Evolutionary conservation across 2,329 filamentous ascomycete genomes (phyloP).

Genomic region (Fusarium sp.): DNA sequence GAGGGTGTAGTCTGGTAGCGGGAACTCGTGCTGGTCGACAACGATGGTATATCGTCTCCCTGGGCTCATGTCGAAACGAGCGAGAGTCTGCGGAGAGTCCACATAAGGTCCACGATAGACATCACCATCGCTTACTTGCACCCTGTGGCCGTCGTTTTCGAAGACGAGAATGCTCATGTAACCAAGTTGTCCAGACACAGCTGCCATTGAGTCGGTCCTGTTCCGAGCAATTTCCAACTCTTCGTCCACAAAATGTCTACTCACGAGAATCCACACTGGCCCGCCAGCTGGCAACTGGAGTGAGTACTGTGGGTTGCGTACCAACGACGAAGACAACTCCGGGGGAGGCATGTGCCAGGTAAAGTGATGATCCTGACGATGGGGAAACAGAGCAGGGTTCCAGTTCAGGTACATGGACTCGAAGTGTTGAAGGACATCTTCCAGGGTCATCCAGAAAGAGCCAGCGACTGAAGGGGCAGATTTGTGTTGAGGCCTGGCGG

Average conservation of each 20-base stretch:
- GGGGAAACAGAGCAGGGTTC: conserved; percentile 85
- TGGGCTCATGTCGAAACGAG: conserved; percentile 66
- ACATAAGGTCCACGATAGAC: conserved; percentile 85
- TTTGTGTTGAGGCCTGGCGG: conserved; percentile 9
- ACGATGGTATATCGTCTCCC: conserved; percentile 67
- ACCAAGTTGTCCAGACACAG: conserved; percentile 67
- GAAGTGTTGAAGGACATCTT: conserved; percentile 89
- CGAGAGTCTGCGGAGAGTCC: conserved; percentile 90
- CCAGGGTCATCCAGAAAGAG: conserved; percentile 93
- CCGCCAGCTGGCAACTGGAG: conserved; percentile 67
- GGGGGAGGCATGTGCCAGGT: conserved; percentile 73
- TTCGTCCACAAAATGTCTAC: conserved; percentile 82
- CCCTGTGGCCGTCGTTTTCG: conserved; percentile 72
- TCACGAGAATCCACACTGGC: conserved; percentile 84
- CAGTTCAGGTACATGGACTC: conserved; percentile 98
- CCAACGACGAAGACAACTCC: conserved; percentile 64
- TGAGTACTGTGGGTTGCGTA: conserved; percentile 78
- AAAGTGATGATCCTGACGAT: conserved; percentile 91
- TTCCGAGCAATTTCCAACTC: conserved; percentile 67
- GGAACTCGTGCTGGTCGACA: conserved; percentile 81
- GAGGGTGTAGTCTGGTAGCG: conserved; percentile 80
- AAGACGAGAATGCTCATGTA: conserved; percentile 92
- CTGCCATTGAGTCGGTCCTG: conserved; percentile 52
- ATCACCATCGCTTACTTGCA: conserved; percentile 78
- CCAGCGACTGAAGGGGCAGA: conserved; percentile 58